Base-by-base conservation (phyloP, 2,329 filamentous ascomycete species). In the Apiospora phragmitis region DNA sequence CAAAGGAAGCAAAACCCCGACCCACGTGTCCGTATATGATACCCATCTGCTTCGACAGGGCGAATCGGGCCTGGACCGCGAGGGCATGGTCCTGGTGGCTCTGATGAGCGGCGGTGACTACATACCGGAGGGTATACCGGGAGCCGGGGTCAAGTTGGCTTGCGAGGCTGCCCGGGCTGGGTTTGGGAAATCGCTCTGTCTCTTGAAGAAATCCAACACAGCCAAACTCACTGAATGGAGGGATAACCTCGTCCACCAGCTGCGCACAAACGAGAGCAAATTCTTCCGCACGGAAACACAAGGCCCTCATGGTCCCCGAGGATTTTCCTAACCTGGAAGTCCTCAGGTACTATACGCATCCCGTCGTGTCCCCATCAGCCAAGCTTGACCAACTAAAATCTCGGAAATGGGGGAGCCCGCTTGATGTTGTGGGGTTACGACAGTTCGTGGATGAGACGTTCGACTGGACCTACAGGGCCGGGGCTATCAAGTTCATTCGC, bases 81-180 rank as follows among this genome's bases (percentile, higher is more conserved):
- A 96, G 73, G 95, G 94, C 0, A 97, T 99, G 95, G 92, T 98
- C 29, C 83, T 99, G 16, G 92, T 98, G 26, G 96, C 96, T 0
- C 84, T 99, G 72, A 94, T 99, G 88, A 98, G 95, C 75, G 96
- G 96, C 8, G 96, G 96, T 8, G 96, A 99, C 80, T 99, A 99
- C 76, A 85, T 95, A 0, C 93, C 95, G 0, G 93, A 94, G 70
- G 96, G 96, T 0, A 92, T 99, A 21, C 91, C 93, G 0, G 93
- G 93, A 4, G 97, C 95, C 75, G 96, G 96, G 1, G 90, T 94
- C 67, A 97, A 95, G 78, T 86, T 95, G 14, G 95, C 96, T 0
- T 96, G 93, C 74, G 94, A 98, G 79, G 97, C 96, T 69, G 95
- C 95, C 43, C 90, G 90, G 76, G 96, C 94, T 68, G 94, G 95